Conservation (phyloP, 768 basidiomycete species). For the Mycena indigotica region DNA sequence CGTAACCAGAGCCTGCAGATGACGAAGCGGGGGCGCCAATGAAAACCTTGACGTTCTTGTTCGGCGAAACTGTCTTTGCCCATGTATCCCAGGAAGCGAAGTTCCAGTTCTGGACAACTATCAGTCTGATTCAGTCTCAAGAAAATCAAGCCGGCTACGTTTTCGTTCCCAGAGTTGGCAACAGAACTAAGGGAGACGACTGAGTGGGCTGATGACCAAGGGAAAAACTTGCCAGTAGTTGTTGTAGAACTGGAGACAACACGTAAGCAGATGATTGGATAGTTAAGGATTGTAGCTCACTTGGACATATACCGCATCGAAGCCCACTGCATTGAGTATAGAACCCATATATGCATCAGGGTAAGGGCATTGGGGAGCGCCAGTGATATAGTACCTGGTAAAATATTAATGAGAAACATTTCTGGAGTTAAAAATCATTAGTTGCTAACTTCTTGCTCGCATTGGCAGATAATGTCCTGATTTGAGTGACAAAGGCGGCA, state of each 20-base stretch:
- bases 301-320: slow-evolving; percentile 75
- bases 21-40: slow-evolving; percentile 31
- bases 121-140: too few species aligned
- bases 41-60: slow-evolving; percentile 60
- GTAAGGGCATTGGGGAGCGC: slow-evolving; percentile 56
- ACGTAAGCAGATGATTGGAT: not conserved
- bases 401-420: slow-evolving; percentile 1
- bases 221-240: slow-evolving; percentile 58
- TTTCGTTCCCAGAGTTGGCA: not conserved
- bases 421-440: not conserved
- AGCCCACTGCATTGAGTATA: slow-evolving; percentile 59
- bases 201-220: too few species aligned
- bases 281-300: slow-evolving; percentile 37
- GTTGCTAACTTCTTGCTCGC: slow-evolving; percentile 49
- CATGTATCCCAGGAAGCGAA: slow-evolving; percentile 56
- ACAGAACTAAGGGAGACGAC: slow-evolving; percentile 10
- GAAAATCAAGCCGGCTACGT: too few species aligned
- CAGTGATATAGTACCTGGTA: slow-evolving; percentile 61
- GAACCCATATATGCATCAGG: slow-evolving; percentile 65
- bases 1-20: slow-evolving; percentile 50
- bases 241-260: slow-evolving; percentile 38
- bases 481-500: slow-evolving; percentile 52
- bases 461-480: slow-evolving; percentile 50
- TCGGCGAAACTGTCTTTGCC: slow-evolving; percentile 61
- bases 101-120: slow-evolving; percentile 48